phyloP scores from a whole-genome alignment of 1,139 yeast genomes.

The Chernovozyma sophiae-reginae region DNA sequence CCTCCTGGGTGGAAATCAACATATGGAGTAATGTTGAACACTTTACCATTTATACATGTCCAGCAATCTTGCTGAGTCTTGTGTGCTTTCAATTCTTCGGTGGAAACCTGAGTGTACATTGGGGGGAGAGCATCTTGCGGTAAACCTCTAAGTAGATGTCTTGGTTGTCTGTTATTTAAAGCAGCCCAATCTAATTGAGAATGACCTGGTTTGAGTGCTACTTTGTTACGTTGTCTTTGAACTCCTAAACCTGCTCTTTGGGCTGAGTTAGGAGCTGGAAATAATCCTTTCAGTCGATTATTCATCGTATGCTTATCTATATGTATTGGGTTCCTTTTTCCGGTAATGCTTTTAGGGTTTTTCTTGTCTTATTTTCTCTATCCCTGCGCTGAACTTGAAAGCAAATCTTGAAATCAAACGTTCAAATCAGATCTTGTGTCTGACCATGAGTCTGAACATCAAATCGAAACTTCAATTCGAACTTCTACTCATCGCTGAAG shows the following conservation, averaged over 20 bases:
- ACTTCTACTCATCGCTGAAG: no score
- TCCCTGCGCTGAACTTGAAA: no score
- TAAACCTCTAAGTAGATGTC: conserved; percentile 35
- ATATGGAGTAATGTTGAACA: conserved; percentile 81
- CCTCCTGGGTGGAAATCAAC: conserved; percentile 94
- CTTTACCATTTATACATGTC: conserved; percentile 78
- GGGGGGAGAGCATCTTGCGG: conserved; percentile 40
- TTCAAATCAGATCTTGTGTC: no score
- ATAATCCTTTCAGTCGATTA: conserved; percentile 12
- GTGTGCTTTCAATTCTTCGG: conserved; percentile 60
- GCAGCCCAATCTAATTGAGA: conserved; percentile 88
- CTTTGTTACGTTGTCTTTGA: conserved; percentile 42
- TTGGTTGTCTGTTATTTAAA: conserved; percentile 36
- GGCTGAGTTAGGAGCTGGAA: conserved; percentile 39
- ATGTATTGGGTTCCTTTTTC: no score
- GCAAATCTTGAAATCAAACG: no score
- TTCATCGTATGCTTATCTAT: neutral
- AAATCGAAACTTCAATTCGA: no score
- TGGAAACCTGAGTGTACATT: conserved; percentile 48
- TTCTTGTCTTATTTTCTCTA: no score
- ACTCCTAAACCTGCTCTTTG: conserved; percentile 26
- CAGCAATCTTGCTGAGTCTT: conserved; percentile 65
- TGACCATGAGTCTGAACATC: no score
- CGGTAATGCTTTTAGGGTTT: neutral
- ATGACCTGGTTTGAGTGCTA: conserved; percentile 69